phyloP scores from a whole-genome alignment of 192 early-diverging fungal species.

The Linnemannia hyalina region DNA sequence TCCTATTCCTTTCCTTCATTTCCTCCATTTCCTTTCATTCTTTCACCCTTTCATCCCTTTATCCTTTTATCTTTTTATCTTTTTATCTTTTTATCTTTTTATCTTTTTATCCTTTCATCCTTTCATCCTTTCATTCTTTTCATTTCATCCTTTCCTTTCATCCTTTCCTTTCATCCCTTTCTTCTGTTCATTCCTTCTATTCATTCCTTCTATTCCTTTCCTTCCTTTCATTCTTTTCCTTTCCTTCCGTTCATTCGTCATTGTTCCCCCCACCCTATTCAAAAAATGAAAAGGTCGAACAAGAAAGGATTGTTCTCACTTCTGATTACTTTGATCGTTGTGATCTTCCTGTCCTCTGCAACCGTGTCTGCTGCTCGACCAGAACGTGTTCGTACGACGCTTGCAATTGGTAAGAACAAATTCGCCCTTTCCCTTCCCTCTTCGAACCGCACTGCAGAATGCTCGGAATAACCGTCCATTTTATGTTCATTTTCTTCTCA shows the following conservation, averaged over 20 bases:
- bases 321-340: slow-evolving; percentile 17
- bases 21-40: too few species aligned
- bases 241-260: slow-evolving; percentile 7
- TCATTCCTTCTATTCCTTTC: too few species aligned
- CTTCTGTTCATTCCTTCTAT: not conserved
- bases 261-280: not conserved
- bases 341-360: not conserved
- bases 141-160: too few species aligned
- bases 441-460: not conserved
- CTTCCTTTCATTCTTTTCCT: not conserved
- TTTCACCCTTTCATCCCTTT: too few species aligned
- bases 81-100: too few species aligned
- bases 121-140: too few species aligned
- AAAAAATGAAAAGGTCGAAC: slow-evolving; percentile 6
- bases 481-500: not conserved
- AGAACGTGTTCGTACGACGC: not conserved
- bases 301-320: not conserved
- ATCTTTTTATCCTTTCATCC: too few species aligned
- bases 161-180: too few species aligned
- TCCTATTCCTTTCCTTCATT: not conserved
- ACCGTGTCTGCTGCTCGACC: slow-evolving; percentile 2
- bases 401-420: slow-evolving; percentile 13
- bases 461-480: not conserved
- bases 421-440: not conserved
- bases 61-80: too few species aligned